Percentiles rank a stretch among this genome's conserved stretches.
Conservation (phyloP, 2,329 filamentous ascomycete species). For the Exophiala spinifera region DNA sequence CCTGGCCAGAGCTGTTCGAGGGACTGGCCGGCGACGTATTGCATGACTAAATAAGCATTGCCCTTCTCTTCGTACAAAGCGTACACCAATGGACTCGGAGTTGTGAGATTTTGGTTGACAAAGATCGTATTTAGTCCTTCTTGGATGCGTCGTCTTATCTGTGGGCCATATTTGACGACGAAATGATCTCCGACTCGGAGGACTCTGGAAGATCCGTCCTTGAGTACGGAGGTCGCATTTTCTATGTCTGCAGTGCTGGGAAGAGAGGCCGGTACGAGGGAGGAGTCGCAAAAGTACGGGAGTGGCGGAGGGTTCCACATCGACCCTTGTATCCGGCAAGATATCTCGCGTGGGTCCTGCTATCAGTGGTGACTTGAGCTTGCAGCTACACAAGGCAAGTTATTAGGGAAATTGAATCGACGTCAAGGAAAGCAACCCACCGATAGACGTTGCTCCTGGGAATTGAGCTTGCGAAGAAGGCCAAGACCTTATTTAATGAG, state of each 20-base stretch:
- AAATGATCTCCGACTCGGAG: conserved; percentile 27
- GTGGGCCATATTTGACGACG: conserved; percentile 31
- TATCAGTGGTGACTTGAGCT: no score
- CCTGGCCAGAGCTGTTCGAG: conserved; percentile 27
- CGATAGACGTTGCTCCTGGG: no score
- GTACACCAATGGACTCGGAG: conserved; percentile 33
- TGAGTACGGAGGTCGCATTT: conserved; percentile 14
- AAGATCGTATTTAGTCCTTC: conserved; percentile 37
- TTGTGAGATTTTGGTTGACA: conserved; percentile 27
- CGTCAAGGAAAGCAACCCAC: no score
- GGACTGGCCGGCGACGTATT: conserved; percentile 31
- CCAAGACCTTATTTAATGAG: no score
- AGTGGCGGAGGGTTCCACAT: conserved; percentile 1
- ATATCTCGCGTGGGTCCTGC: no score
- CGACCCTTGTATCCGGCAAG: no score
- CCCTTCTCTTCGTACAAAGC: conserved; percentile 30
- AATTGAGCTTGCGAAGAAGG: no score
- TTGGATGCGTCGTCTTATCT: conserved; percentile 23
- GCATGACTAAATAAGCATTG: conserved; percentile 34
- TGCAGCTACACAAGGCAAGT: no score
- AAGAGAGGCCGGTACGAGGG: conserved; percentile 12
- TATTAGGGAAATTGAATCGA: no score
- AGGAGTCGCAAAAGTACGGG: conserved; percentile 1
- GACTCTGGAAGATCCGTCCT: conserved; percentile 24
- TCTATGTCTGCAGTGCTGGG: conserved; percentile 30